Percentiles rank a stretch among this genome's conserved stretches.
phyloP scores from a whole-genome alignment of 208 protist species.

The Blastocrithidia nonstop region DNA sequence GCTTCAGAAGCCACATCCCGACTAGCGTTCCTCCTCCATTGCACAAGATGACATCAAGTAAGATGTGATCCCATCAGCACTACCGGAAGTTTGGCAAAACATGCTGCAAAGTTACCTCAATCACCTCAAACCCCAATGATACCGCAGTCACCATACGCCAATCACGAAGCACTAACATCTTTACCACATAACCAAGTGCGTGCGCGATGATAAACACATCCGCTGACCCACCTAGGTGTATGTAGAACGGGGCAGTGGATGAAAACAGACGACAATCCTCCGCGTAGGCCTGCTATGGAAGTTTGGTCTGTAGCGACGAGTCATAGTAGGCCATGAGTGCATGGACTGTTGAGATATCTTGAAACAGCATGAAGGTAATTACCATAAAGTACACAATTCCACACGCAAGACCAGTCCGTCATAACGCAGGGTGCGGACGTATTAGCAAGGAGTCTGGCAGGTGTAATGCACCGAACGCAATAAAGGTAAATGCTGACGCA shows the following conservation, averaged over 20 bases:
- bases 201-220: conserved; percentile 94
- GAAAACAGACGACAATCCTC: conserved; percentile 87
- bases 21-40: conserved; percentile 90
- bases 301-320: conserved; percentile 27
- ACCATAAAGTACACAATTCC: conserved; percentile 84
- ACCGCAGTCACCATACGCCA: conserved; percentile 74
- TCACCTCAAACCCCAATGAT: conserved; percentile 88
- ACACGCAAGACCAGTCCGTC: conserved; percentile 84
- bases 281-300: conserved; percentile 88
- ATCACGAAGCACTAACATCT: conserved; percentile 90
- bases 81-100: conserved; percentile 93
- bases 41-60: conserved; percentile 93
- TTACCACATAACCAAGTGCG: conserved; percentile 86
- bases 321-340: conserved; percentile 69
- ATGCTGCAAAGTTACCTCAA: conserved; percentile 92
- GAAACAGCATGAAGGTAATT: conserved; percentile 89
- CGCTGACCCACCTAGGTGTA: conserved; percentile 55
- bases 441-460: conserved; percentile 86
- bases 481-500: conserved; percentile 56
- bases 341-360: conserved; percentile 46
- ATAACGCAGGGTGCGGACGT: conserved; percentile 92
- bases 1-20: conserved; percentile 55
- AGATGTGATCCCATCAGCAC: conserved; percentile 96
- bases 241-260: conserved; percentile 54
- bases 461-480: conserved; percentile 84